Conservation (phyloP, 2,329 filamentous ascomycete genomes). For the Paracoccidioides brasiliensis region DNA sequence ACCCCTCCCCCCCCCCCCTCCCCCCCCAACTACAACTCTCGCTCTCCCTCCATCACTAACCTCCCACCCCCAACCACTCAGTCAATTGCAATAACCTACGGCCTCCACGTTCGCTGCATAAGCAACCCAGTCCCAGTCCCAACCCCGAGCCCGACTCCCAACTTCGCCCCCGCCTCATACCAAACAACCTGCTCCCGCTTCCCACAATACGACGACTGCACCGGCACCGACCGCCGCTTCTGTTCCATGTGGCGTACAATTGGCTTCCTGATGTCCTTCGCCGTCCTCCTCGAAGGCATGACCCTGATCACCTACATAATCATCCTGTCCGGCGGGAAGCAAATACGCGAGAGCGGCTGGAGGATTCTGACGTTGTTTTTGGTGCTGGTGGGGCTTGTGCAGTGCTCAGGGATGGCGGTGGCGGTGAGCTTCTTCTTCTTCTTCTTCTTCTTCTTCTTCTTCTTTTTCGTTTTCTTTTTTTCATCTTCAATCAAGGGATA, state of each 20-base stretch:
- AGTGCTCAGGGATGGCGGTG: constrained; percentile 66
- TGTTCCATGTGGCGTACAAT: constrained; percentile 85
- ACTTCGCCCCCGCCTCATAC: constrained; percentile 4
- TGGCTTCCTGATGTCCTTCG: constrained; percentile 76
- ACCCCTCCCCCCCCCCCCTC: no score
- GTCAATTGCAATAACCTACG: constrained; percentile 40
- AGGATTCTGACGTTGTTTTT: constrained; percentile 57
- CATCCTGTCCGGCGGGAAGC: constrained; percentile 64
- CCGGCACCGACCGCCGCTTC: constrained; percentile 56
- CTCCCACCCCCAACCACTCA: constrained; percentile 4
- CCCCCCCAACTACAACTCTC: neutral
- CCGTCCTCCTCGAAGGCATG: constrained; percentile 68
- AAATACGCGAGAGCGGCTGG: constrained; percentile 72
- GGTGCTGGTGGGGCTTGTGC: constrained; percentile 49
- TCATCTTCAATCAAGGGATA: neutral
- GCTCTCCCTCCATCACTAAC: neutral
- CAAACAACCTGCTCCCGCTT: constrained; percentile 37
- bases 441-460: no score
- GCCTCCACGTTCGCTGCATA: constrained; percentile 71
- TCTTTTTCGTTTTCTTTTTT: neutral
- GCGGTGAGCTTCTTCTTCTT: constrained; percentile 52
- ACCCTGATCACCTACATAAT: constrained; percentile 67
- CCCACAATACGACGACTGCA: constrained; percentile 54
- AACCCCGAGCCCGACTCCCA: constrained; percentile 27
- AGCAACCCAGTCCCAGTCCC: constrained; percentile 32